Base-by-base conservation (phyloP, 2,329 filamentous ascomycete genomes). In the Diaporthe humulicola region DNA sequence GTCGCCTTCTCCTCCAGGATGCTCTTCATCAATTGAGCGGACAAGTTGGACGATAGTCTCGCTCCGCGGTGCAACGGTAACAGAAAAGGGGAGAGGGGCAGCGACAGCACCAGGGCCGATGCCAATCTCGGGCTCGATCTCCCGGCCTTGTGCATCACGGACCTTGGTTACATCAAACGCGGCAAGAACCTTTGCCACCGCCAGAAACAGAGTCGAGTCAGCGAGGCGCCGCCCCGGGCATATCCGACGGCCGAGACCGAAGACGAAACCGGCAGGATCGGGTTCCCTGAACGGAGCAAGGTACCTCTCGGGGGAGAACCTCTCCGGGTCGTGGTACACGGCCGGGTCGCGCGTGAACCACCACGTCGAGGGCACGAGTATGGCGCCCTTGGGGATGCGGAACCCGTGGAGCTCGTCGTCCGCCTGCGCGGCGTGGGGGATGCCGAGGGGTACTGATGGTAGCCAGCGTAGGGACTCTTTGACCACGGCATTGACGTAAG, bases 371-470 rank as follows among this genome's bases (percentile, higher is more conserved):
- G 71, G 64, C 9, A 75, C 4, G 10, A 71, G 19, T 33, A 74
- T 33, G 6, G 66, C 70, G 22, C 38, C 66, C 30, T 64, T 60
- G 12, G 72, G 73, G 17, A 75, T 75, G 28, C 8, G 67, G 60
- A 66, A 73, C 0, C 60, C 73, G 7, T 28, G 22, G 25, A 57
- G 48, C 36, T 67, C 58, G 48, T 73, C 73, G 25, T 75, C 73
- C 25, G 69, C 78, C 25, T 78, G 74, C n/a, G 85, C 84, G 8
- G 80, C 77, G 70, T 82, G 79, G 6, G 80, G 78, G 7, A 87
- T 78, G 1, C 79, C 75, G 22, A 82, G 58, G 1, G 80, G 79
- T 0, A 78, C 75, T 1, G 38, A 25, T 4, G 57, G 56, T 5
- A 58, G 17, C 70, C 70, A 73, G 2, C 73, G 70, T 28, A 75